Evolutionary conservation across 2,329 filamentous ascomycete genomes (phyloP).

Genomic region (Ascocoryne sarcoides): DNA sequence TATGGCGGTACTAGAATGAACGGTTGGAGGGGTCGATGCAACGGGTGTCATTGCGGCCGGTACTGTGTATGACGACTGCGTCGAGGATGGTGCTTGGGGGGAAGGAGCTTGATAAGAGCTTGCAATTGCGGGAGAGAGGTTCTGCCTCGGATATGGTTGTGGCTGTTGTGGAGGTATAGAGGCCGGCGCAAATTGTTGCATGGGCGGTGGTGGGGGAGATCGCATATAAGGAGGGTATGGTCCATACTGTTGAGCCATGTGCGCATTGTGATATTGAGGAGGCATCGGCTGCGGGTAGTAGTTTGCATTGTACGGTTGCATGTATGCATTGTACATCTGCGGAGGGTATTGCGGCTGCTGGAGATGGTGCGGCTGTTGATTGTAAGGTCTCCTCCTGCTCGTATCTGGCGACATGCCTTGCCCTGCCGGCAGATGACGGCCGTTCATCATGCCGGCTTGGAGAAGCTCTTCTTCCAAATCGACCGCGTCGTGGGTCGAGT

Average conservation of each 20-base stretch:
- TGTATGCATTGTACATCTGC: slow-evolving; percentile 43
- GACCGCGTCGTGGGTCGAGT: slow-evolving; percentile 19
- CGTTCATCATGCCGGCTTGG: slow-evolving; percentile 70
- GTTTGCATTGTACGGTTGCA: slow-evolving; percentile 39
- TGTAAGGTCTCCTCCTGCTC: slow-evolving; percentile 27
- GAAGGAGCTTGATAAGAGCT: slow-evolving; percentile 45
- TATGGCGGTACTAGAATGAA: slow-evolving; percentile 29
- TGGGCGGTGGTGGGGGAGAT: slow-evolving; percentile 39
- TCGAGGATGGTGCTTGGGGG: slow-evolving; percentile 33
- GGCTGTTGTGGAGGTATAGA: slow-evolving; percentile 26
- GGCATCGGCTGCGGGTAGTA: slow-evolving; percentile 49
- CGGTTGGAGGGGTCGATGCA: slow-evolving; percentile 36
- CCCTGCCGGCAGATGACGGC: slow-evolving; percentile 69
- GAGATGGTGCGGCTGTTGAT: slow-evolving; percentile 30
- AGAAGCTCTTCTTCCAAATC: slow-evolving; percentile 27
- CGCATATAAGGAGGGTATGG: slow-evolving; percentile 35
- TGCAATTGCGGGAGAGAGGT: slow-evolving; percentile 44
- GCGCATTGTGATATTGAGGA: slow-evolving; percentile 48
- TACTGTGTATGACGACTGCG: slow-evolving; percentile 22
- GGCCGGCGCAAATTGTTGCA: slow-evolving; percentile 44
- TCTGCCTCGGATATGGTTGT: slow-evolving; percentile 37
- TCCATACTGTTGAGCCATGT: slow-evolving; percentile 39
- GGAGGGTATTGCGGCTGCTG: slow-evolving; percentile 32
- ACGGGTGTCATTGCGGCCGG: slow-evolving; percentile 29
- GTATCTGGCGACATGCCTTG: slow-evolving; percentile 39